Evolutionary conservation across 192 early-diverging fungal genomes (phyloP), one percentile per base, ranked within the genome.

Genomic region (Kickxella alabastrina): DNA sequence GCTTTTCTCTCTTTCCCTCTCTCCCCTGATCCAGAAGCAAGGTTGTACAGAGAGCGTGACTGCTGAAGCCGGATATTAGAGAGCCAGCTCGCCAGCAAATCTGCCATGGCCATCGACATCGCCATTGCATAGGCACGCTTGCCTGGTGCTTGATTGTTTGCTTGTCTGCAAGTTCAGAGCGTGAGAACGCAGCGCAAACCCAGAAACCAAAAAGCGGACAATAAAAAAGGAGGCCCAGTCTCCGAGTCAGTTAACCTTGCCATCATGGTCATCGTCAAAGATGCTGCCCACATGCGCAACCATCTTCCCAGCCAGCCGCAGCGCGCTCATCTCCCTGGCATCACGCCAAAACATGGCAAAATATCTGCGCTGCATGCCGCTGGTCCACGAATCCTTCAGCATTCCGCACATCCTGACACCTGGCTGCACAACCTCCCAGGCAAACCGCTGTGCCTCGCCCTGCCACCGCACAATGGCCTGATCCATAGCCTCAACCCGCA

Each of bases 341-440:
- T 46, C 37, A 15, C 37, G 53, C 50, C 67, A 58, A 34, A 52
- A 27, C 48, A 32, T 48, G 1, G n/a, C 28, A 31, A 62, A 19
- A 47, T 52, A n/a, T 9, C 22, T 24, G 36, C 19, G 42, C 55
- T 62, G 59, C 13, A 21, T 18, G 9, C 59, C 59, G 19, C 32
- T 44, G 29, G 31, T 43, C 68, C 68, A 71, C 38, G 51, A 49
- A 29, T 71, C 68, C n/a, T 47, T 43, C 26, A 59, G 52, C 24
- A 15, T 35, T 12, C 34, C 40, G 10, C 40, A 18, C 47, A 50
- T 54, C 3, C n/a, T 38, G 4, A 59, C 23, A 3, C 41, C 49
- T 12, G 68, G 62, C 14, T 28, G 12, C 10, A 49, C 10, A 17
- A 57, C 18, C 6, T 49, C 34, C 51, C 42, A 41, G 10, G 29